Conservation (phyloP, 352 stramenopile genomes). For the Thalassiosira livingstoniorum region DNA sequence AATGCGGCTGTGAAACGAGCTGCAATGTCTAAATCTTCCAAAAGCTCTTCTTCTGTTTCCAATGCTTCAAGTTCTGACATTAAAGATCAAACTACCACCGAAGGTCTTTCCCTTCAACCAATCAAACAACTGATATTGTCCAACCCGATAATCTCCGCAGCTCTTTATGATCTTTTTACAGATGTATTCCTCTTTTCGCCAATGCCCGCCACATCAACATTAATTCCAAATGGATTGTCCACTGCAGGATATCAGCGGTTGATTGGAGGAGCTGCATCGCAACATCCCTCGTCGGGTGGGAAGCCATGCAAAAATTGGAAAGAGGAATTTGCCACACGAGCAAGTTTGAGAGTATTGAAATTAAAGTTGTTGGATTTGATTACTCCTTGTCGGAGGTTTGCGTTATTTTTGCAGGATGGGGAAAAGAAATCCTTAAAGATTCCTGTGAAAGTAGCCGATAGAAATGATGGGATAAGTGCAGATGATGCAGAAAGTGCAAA, state of each 20-base stretch:
- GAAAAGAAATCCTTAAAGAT: too few relatives aligned
- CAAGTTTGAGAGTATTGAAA: conserved; percentile 65
- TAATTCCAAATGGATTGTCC: conserved; percentile 73
- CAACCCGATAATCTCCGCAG: conserved; percentile 37
- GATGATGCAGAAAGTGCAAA: background rate
- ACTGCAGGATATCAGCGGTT: conserved; percentile 62
- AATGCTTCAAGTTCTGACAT: conserved; percentile 8
- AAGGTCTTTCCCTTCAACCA: background rate
- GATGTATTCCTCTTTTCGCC: conserved; percentile 74
- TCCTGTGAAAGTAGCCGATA: background rate
- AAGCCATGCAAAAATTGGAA: conserved; percentile 38
- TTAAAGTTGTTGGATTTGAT: conserved; percentile 78
- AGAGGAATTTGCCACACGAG: conserved; percentile 63
- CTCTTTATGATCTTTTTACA: conserved; percentile 75
- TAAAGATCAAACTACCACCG: background rate
- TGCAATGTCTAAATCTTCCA: background rate
- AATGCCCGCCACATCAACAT: conserved; percentile 14
- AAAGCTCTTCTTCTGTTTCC: conserved; percentile 5
- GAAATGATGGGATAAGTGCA: background rate
- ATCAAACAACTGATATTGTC: conserved; percentile 38
- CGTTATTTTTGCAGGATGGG: conserved; percentile 66
- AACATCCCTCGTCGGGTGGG: conserved; percentile 29
- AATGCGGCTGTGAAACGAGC: conserved; percentile 21
- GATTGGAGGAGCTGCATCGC: conserved; percentile 40
- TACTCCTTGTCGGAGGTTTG: conserved; percentile 65